Evolutionary conservation across 2,329 filamentous ascomycete species (phyloP).

Genomic region (Fonsecaea multimorphosa): DNA sequence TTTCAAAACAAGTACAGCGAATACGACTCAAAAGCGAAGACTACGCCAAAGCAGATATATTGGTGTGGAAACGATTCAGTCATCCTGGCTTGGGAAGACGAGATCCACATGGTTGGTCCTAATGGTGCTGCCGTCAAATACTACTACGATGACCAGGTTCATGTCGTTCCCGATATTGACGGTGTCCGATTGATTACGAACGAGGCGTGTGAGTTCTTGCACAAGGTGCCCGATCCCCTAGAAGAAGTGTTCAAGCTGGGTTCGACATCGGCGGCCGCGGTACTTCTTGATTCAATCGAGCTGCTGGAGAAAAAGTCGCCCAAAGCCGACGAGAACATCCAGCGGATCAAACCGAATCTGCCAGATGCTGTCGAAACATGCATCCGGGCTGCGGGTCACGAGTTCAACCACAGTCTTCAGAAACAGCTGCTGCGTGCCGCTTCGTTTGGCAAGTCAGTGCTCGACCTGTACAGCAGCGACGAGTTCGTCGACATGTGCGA

Average conservation of each 20-base stretch:
- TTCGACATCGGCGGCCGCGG: conserved; percentile 85
- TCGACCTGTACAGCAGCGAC: conserved; percentile 97
- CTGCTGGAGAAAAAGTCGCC: conserved; percentile 92
- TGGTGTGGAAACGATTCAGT: conserved; percentile 98
- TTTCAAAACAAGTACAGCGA: conserved; percentile 92
- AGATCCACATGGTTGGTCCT: conserved; percentile 90
- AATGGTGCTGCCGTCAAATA: conserved; percentile 75
- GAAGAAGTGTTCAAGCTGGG: conserved; percentile 89
- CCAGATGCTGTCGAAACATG: conserved; percentile 94
- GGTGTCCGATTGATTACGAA: conserved; percentile 91
- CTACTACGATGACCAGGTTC: conserved; percentile 89
- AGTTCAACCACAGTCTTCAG: conserved; percentile 90
- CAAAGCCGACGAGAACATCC: conserved; percentile 97
- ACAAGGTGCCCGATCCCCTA: conserved; percentile 85
- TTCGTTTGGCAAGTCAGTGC: conserved; percentile 94
- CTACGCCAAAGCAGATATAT: conserved; percentile 82
- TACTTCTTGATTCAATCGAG: conserved; percentile 90
- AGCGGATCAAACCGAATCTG: conserved; percentile 84
- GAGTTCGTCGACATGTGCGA: conserved; percentile 99
- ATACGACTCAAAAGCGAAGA: conserved; percentile 85
- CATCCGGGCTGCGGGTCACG: conserved; percentile 89
- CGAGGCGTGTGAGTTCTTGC: conserved; percentile 95
- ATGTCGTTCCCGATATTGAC: conserved; percentile 84
- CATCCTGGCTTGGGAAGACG: conserved; percentile 95
- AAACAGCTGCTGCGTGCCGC: conserved; percentile 95